Percentiles rank a stretch among this genome's conserved stretches.
Conservation (phyloP, 176 grass and related monocot species). For the Cymbopogon citratus region DNA sequence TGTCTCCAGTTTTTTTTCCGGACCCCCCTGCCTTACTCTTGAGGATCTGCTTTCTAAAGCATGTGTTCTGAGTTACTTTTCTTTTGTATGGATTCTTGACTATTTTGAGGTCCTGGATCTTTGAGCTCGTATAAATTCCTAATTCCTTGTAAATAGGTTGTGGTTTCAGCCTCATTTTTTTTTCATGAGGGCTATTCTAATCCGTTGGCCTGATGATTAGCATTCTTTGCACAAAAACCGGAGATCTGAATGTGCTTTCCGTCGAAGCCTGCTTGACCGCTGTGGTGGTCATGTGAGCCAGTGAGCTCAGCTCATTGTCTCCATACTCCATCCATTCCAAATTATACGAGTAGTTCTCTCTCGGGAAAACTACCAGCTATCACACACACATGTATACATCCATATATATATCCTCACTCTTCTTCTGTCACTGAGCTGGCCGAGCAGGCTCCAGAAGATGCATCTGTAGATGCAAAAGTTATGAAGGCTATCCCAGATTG, state of each 20-base stretch:
- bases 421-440: not conserved
- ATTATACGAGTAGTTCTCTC: not conserved
- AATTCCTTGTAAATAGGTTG: not conserved
- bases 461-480: not conserved
- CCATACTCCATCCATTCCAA: not conserved
- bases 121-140: not conserved
- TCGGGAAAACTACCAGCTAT: not conserved
- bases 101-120: not conserved
- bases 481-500: conserved; percentile 11
- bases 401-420: not conserved
- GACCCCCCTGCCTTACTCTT: no score
- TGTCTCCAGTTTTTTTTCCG: no score
- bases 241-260: not conserved
- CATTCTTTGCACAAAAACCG: not conserved
- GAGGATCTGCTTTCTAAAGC: no score
- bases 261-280: not conserved
- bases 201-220: not conserved
- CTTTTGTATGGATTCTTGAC: not conserved
- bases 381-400: not conserved
- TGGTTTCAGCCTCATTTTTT: not conserved
- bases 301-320: not conserved
- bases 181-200: not conserved
- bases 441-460: not conserved
- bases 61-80: not conserved
- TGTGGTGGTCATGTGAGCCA: not conserved